These are phyloP conservation scores for Hygrophorus pudorinus DNA, from an alignment of 768 basidiomycete genomes.

Conservation along the genomic window DNA sequence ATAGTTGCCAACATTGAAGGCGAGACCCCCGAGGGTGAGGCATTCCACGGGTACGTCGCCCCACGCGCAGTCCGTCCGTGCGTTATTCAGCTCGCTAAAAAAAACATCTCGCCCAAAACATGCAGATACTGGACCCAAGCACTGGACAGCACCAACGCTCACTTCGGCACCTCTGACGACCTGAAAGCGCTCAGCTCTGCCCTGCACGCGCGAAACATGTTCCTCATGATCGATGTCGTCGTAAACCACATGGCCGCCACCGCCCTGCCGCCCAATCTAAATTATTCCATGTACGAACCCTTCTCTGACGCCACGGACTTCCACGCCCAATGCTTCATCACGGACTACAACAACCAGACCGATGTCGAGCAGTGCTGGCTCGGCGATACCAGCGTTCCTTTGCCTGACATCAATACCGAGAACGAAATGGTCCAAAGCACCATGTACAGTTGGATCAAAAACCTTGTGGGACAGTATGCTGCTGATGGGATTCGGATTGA, in stretches of 20 bases:
- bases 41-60: constrained; percentile 60
- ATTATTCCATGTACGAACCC: constrained; percentile 19
- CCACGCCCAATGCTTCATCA: constrained; percentile 59
- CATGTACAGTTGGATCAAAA: constrained; percentile 51
- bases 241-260: constrained; percentile 42
- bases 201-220: constrained; percentile 53
- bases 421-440: constrained; percentile 39
- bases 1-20: constrained; percentile 54
- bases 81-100: background rate
- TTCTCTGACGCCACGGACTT: constrained; percentile 25
- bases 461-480: constrained; percentile 43
- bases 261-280: constrained; percentile 9
- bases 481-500: constrained; percentile 71
- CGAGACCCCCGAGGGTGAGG: constrained; percentile 51
- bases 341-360: constrained; percentile 51
- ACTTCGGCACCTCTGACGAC: constrained; percentile 67
- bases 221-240: constrained; percentile 66
- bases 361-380: constrained; percentile 63
- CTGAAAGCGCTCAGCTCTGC: constrained; percentile 56
- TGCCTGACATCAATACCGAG: constrained; percentile 67
- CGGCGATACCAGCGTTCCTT: constrained; percentile 53
- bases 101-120: background rate
- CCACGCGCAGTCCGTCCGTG: constrained; percentile 12
- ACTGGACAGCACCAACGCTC: constrained; percentile 52
- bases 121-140: constrained; percentile 37